These are phyloP conservation scores for Aspergillus glaucus DNA, from an alignment of 2,329 filamentous ascomycete species.

Conservation along the genomic window DNA sequence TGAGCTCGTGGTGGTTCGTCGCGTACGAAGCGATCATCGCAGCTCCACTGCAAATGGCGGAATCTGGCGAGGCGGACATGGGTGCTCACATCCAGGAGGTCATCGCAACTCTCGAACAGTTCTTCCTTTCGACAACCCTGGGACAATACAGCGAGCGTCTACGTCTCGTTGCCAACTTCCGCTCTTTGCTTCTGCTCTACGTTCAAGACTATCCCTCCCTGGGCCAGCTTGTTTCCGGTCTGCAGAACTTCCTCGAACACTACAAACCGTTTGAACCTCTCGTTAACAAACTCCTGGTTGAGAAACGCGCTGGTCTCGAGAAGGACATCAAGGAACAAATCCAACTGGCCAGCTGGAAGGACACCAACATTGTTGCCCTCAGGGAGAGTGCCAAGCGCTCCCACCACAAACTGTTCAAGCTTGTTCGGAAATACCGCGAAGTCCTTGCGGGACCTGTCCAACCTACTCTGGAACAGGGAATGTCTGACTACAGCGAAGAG, in stretches of 20 bases:
- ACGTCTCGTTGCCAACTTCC: slow-evolving; percentile 56
- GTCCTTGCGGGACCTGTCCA: slow-evolving; percentile 72
- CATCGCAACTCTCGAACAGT: slow-evolving; percentile 68
- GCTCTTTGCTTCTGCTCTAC: slow-evolving; percentile 60
- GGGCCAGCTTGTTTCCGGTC: slow-evolving; percentile 53
- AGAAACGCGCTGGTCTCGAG: slow-evolving; percentile 69
- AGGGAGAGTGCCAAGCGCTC: slow-evolving; percentile 84
- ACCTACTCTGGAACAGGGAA: slow-evolving; percentile 41
- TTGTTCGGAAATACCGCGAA: slow-evolving; percentile 82
- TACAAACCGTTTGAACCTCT: slow-evolving; percentile 64
- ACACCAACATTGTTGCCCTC: slow-evolving; percentile 86
- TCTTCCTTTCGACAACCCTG: slow-evolving; percentile 70
- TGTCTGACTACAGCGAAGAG: slow-evolving; percentile 29
- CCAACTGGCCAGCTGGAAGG: slow-evolving; percentile 92
- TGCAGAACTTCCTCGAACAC: slow-evolving; percentile 71
- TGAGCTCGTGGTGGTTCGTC: slow-evolving; percentile 91
- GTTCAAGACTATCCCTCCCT: slow-evolving; percentile 54
- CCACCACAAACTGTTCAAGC: slow-evolving; percentile 83
- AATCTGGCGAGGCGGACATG: slow-evolving; percentile 55
- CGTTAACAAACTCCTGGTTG: slow-evolving; percentile 58
- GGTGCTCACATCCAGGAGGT: slow-evolving; percentile 60
- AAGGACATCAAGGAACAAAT: slow-evolving; percentile 92
- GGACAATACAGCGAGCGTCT: slow-evolving; percentile 75
- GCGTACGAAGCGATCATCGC: slow-evolving; percentile 85
- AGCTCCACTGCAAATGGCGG: slow-evolving; percentile 61